Evolutionary conservation across 345 rosid genomes (phyloP).

Genomic region (Syzygium oleosum): DNA sequence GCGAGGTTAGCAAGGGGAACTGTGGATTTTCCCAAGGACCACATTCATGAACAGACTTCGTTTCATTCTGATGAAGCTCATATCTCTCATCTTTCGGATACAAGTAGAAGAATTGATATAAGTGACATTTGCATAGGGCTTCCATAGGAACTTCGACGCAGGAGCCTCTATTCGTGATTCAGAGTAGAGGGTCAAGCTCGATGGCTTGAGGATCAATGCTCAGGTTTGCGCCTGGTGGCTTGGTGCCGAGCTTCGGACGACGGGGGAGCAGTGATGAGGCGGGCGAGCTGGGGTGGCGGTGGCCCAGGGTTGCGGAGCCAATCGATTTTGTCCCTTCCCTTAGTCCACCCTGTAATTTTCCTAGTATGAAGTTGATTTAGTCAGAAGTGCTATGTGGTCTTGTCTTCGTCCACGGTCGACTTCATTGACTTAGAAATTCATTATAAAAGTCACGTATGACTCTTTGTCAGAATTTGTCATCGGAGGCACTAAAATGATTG

Average conservation of each 20-base stretch:
- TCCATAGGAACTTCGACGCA: background rate
- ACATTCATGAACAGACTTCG: background rate
- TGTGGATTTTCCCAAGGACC: background rate
- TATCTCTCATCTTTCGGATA: background rate
- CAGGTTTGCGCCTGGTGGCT: background rate
- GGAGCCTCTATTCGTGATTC: background rate
- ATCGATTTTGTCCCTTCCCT: background rate
- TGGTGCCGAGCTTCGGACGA: background rate
- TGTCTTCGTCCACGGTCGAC: background rate
- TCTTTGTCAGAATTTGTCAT: background rate
- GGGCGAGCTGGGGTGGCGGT: background rate
- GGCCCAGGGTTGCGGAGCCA: background rate
- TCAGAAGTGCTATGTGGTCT: background rate
- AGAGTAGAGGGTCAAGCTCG: background rate
- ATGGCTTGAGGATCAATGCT: background rate
- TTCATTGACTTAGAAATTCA: background rate
- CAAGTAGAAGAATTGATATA: background rate
- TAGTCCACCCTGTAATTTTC: background rate
- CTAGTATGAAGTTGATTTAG: no score
- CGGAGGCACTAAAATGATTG: background rate
- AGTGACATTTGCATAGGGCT: background rate
- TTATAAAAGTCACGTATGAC: background rate
- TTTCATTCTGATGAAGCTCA: slow-evolving; percentile 1
- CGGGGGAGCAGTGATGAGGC: background rate
- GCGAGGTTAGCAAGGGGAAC: background rate